Percentiles rank a stretch among this genome's conserved stretches.
phyloP scores from a whole-genome alignment of 179 eudicot species.

The Heliamphora pulchella region DNA sequence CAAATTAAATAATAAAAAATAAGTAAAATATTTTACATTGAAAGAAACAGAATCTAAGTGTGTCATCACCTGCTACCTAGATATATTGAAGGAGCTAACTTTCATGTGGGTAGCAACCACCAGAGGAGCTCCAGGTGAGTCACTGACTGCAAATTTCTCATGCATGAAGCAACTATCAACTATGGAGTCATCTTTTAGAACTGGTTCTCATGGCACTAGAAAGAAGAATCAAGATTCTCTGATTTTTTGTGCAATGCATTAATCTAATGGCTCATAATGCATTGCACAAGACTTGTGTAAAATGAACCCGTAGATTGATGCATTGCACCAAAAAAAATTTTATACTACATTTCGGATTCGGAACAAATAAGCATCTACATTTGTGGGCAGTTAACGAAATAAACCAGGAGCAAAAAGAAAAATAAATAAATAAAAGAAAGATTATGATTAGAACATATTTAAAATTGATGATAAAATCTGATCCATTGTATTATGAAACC shows the following conservation, averaged over 20 bases:
- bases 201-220: constrained; percentile 40
- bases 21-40: no score
- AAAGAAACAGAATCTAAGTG: constrained; percentile 11
- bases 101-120: constrained; percentile 92
- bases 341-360: no score
- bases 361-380: neutral
- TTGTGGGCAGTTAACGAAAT: neutral
- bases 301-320: no score
- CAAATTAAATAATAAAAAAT: neutral
- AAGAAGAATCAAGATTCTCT: no score
- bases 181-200: constrained; percentile 75
- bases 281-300: no score
- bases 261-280: no score
- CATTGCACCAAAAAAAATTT: no score
- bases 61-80: constrained; percentile 38
- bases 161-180: constrained; percentile 96
- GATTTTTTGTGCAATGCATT: neutral
- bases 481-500: no score
- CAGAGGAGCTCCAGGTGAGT: constrained; percentile 85
- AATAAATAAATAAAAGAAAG: neutral
- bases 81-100: constrained; percentile 80
- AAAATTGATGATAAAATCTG: neutral
- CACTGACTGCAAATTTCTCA: constrained; percentile 59
- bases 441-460: neutral
- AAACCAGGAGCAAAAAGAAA: neutral